Evolutionary conservation across 1,284 basidiomycete genomes (phyloP), one percentile per base, ranked within the genome.

Genomic region (Meira nashicola): DNA sequence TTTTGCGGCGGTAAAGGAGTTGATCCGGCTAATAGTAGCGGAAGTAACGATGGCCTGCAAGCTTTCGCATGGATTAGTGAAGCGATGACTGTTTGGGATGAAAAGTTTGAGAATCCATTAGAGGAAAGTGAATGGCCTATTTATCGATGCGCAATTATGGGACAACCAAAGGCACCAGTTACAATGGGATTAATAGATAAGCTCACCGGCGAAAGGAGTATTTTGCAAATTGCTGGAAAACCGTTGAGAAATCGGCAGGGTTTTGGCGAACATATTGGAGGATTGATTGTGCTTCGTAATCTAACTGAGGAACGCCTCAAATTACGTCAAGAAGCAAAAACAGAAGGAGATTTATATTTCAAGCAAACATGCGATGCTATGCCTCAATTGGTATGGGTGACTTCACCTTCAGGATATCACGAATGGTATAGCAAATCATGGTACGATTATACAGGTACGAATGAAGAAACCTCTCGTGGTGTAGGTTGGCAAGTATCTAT

Each of bases 331-430:
- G 65, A 69, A 48, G 66, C 68, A 39, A 61, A 67, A 46, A 60
- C 67, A 53, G 59, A 71, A 54, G 67, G 65, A 15, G 68, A 73
- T 37, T 64, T 67, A 37, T 73, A 71, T 57, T 74, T 74, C 60
- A 64, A 66, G 41, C 67, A 63, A 39, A 68, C 71, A 46, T 73
- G 71, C 55, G 66, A 74, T 60, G 63, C 62, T 19, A 66, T 74
- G 62, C 77, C 78, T 1, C 77, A 79, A 44, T 59, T 79, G 48
- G 70, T 79, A 1, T 79, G 76, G 77, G 74, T 73, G 38, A 78
- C 78, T 11, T 60, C 58, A 17, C 70, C 75, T 21, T 65, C 73
- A 9, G 78, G 78, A 28, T 67, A 63, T 37, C 74, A 76, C 58
- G 68, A 74, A 44, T 56, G 55, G 55, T 56, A 52, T 17, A 47